phyloP scores from a whole-genome alignment of 2,329 filamentous ascomycete species.

The Arthroderma sp. region DNA sequence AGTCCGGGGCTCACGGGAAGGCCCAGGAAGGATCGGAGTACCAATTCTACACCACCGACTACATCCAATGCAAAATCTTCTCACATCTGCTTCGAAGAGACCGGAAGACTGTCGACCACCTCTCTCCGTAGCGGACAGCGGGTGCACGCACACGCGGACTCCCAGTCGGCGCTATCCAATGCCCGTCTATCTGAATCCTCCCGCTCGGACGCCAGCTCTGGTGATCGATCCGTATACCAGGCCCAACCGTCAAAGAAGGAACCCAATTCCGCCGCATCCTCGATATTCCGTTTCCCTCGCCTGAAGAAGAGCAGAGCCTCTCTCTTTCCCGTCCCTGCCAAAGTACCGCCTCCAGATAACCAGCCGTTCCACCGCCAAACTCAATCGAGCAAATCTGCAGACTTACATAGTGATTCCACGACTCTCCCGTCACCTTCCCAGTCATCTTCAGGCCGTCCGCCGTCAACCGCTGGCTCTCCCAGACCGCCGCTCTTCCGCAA shows the following conservation, averaged over 20 bases:
- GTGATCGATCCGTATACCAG: constrained; percentile 50
- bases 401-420: constrained; percentile 24
- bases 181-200: constrained; percentile 69
- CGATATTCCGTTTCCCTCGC: constrained; percentile 70
- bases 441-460: constrained; percentile 40
- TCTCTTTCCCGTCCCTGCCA: constrained; percentile 81
- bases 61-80: constrained; percentile 25
- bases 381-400: constrained; percentile 16
- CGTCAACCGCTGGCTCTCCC: constrained; percentile 35
- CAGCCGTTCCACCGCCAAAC: constrained; percentile 15
- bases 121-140: constrained; percentile 46
- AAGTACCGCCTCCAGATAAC: constrained; percentile 41
- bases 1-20: neutral
- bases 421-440: constrained; percentile 40
- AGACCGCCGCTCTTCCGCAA: constrained; percentile 43
- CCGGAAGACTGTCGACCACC: constrained; percentile 39
- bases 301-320: constrained; percentile 63
- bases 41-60: constrained; percentile 20
- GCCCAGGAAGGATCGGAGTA: neutral
- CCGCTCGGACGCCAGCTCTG: constrained; percentile 72
- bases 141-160: constrained; percentile 40
- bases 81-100: constrained; percentile 51
- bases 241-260: constrained; percentile 51
- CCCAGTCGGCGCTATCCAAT: neutral
- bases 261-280: constrained; percentile 50